Evolutionary conservation across 2,329 filamentous ascomycete species (phyloP), one percentile per base, ranked within the genome.

Genomic region (Coniochaeta pulveracea): DNA sequence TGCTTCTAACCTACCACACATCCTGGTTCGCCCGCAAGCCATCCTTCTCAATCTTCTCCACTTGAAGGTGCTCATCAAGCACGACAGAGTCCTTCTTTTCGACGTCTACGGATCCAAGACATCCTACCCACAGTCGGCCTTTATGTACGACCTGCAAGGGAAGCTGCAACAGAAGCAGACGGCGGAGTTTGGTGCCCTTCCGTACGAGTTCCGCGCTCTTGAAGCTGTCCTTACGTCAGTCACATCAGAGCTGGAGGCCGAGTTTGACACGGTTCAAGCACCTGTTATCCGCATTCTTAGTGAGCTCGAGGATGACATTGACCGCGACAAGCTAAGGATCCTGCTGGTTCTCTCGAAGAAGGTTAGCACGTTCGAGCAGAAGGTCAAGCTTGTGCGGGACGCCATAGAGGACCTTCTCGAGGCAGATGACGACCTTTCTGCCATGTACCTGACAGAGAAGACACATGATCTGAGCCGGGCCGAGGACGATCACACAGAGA

Each of bases 11-110:
- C 73, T 98, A 15, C 91, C 91, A 7, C 88, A 95, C 50, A 96
- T 98, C 37, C 78, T 96, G 43, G 79, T 98, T 42, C 85, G 91
- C 21, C 86, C 85, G 6, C 88, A 83, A 6, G 85, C 89, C 4
- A 96, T 98, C 41, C 69, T 98, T 2, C 82, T 98, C 46, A 98
- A 96, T 51, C 70, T 98, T 9, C 74, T 96, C n/a, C 91, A 98
- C 56, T 75, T 98, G 30, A 84, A 91, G 40, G 91, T 94, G 34
- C 70, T 98, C 16, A 94, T 98, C 54, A 95, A 95, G 61, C 76
- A 88, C 42, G 85, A 98, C 50, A 81, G 88, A 16, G 59, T 98
- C 6, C 73, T 98, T 16, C 79, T 98, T 5, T 96, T 98, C 53
- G 91, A 96, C 49, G 85, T 91, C 10, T 96, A 94, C 57, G 91